Percentiles rank a stretch among this genome's conserved stretches.
phyloP scores from a whole-genome alignment of 2,329 filamentous ascomycete genomes.

The Sarocladium brachiariae region DNA sequence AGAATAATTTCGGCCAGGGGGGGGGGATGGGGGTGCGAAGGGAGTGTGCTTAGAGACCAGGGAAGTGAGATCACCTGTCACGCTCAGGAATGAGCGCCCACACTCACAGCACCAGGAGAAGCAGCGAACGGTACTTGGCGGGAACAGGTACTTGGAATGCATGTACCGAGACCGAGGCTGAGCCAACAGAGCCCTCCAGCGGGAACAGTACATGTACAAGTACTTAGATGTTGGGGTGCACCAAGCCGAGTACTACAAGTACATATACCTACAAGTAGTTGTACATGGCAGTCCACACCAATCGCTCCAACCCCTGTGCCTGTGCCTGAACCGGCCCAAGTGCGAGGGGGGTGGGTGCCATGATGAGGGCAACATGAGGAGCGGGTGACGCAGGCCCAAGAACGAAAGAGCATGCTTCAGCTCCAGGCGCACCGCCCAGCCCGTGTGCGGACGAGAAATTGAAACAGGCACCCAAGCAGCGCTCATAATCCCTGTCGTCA shows the following conservation, averaged over 20 bases:
- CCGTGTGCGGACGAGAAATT: slow-evolving; percentile 11
- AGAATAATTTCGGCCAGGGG: slow-evolving; percentile 8
- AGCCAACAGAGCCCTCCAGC: not conserved
- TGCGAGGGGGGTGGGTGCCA: slow-evolving; percentile 9
- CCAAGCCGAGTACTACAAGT: not conserved
- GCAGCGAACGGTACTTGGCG: slow-evolving; percentile 1
- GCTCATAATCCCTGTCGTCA: slow-evolving; percentile 16
- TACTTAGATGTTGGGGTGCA: not conserved
- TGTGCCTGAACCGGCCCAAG: slow-evolving; percentile 6
- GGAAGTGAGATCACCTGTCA: not conserved
- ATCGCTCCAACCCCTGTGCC: slow-evolving; percentile 2
- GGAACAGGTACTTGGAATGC: slow-evolving; percentile 8
- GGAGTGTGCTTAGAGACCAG: not conserved
- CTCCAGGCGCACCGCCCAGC: slow-evolving; percentile 9
- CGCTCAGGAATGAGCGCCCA: slow-evolving; percentile 4
- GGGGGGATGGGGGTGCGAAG: not conserved
- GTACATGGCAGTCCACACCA: not conserved
- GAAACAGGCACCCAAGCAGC: slow-evolving; percentile 13
- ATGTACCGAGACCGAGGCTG: slow-evolving; percentile 7
- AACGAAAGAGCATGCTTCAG: slow-evolving; percentile 4
- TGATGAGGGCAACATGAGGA: slow-evolving; percentile 1
- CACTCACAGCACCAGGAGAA: not conserved
- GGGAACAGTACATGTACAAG: slow-evolving; percentile 4
- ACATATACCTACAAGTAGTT: too few relatives aligned
- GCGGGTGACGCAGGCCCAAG: slow-evolving; percentile 8